Base-by-base conservation (phyloP, 2,329 filamentous ascomycete genomes). In the Penicillium thymicola region DNA sequence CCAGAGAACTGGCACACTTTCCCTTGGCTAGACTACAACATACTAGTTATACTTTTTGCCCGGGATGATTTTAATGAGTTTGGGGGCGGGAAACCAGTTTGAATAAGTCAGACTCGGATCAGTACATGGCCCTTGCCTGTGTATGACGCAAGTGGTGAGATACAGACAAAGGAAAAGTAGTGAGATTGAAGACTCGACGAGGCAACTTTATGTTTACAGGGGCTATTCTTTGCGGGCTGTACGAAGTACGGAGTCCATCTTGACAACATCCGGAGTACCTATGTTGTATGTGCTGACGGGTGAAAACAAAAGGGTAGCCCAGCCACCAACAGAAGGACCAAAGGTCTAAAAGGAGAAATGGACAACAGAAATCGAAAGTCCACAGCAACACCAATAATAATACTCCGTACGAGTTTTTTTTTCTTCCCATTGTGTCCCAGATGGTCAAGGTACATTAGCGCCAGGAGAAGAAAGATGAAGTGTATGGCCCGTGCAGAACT, bases 391-490 rank as follows among this genome's bases (percentile, higher is more conserved):
- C 42, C 43, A 48, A 48, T 48, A 21, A 38, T 14, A 32, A 43
- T 14, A n/a, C n/a, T n/a, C n/a, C n/a, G n/a, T n/a, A 51, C 28
- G 37, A 51, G 48, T 1, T 16, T 3, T 0, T 3, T 0, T 16
- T 1, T 7, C 2, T 13, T 23, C 21, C 14, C n/a, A 25, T 43
- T 34, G 10, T 30, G 34, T 53, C 54, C 54, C 32, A 48, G 49
- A 54, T 48, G 18, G 50, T 48, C 50, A 34, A 43, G 21, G 38
- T 42, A 57, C 54, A 53, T 54, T 57, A 57, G 50, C 54, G 49
- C 54, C 54, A 57, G 50, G 54, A 57, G 54, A 55, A 51, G 46
- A 25, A 49, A 45, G 54, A 41, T 52, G 53, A 55, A 51, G 52
- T 55, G 34, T 47, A 54, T 49, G 54, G 54, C 25, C 54, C 30